phyloP scores from a whole-genome alignment of 352 stramenopile genomes.

The Phytophthora kernoviae region DNA sequence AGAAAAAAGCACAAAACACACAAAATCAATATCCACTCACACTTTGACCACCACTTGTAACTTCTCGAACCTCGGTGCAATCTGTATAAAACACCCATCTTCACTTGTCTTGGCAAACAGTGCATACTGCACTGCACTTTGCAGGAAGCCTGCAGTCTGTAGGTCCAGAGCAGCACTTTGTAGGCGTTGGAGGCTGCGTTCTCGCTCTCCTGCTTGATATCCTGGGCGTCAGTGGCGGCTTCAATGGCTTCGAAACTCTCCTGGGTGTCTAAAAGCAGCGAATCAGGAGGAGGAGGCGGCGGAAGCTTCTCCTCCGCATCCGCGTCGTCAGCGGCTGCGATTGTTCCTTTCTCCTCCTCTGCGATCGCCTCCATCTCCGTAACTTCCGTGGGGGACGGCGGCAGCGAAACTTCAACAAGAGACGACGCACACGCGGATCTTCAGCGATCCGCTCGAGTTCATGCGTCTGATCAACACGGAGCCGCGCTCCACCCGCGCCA shows the following conservation, averaged over 20 bases:
- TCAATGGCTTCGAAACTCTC: conserved; percentile 80
- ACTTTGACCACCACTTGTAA: no score
- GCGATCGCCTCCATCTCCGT: conserved; percentile 35
- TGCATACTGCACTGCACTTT: conserved; percentile 75
- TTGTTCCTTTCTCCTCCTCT: conserved; percentile 16
- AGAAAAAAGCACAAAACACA: conserved; percentile 7
- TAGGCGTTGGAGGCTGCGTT: conserved; percentile 76
- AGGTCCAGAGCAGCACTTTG: conserved; percentile 79
- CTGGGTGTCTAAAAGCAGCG: conserved; percentile 33
- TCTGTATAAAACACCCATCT: conserved; percentile 82
- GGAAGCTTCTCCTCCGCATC: no score
- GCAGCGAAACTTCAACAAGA: conserved; percentile 51
- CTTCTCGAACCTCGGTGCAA: conserved; percentile 60
- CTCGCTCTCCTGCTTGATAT: conserved; percentile 77
- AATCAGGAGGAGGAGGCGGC: conserved; percentile 25
- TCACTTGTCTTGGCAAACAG: conserved; percentile 82
- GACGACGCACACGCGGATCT: conserved; percentile 72
- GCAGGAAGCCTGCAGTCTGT: conserved; percentile 77
- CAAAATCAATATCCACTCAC: neutral
- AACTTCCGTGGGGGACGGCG: conserved; percentile 26
- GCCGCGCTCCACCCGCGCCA: conserved; percentile 83
- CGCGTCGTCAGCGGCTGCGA: conserved; percentile 5
- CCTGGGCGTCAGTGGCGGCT: conserved; percentile 50
- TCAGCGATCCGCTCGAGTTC: conserved; percentile 88
- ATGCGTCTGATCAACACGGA: conserved; percentile 86